Evolutionary conservation across 441 rosid genomes (phyloP).

Genomic region (Croton laevigatus): DNA sequence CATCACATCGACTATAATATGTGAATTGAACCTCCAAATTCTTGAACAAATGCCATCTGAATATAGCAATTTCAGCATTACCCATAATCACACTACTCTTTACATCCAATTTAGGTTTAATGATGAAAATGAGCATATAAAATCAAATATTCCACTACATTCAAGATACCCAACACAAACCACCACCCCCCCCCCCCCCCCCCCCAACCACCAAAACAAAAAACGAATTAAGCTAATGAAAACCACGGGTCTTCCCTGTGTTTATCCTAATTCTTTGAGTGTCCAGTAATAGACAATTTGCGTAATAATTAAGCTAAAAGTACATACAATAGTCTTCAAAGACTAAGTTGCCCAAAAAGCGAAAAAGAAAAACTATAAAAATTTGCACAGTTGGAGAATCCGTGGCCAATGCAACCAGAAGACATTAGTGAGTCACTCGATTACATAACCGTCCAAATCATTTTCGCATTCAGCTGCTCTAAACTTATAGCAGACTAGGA

Average conservation of each 20-base stretch:
- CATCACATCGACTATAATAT: too few species aligned
- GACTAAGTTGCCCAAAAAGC: not conserved
- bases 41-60: not conserved
- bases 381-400: not conserved
- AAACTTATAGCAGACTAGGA: not conserved
- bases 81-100: not conserved
- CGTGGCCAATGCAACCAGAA: not conserved
- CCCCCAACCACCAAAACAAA: too few species aligned
- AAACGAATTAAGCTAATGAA: too few species aligned
- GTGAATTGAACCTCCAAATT: too few species aligned
- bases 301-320: not conserved
- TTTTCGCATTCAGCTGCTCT: not conserved
- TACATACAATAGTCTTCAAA: not conserved
- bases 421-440: not conserved
- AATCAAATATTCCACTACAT: not conserved
- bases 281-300: not conserved
- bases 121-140: not conserved
- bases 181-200: too few species aligned
- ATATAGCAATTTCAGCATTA: constrained; percentile 1
- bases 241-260: not conserved
- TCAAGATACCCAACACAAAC: not conserved
- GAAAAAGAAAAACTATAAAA: not conserved
- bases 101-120: not conserved
- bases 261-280: not conserved
- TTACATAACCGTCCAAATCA: not conserved